These are phyloP conservation scores for Metarhizium brunneum DNA, from an alignment of 2,329 filamentous ascomycete genomes.

Conservation along the genomic window DNA sequence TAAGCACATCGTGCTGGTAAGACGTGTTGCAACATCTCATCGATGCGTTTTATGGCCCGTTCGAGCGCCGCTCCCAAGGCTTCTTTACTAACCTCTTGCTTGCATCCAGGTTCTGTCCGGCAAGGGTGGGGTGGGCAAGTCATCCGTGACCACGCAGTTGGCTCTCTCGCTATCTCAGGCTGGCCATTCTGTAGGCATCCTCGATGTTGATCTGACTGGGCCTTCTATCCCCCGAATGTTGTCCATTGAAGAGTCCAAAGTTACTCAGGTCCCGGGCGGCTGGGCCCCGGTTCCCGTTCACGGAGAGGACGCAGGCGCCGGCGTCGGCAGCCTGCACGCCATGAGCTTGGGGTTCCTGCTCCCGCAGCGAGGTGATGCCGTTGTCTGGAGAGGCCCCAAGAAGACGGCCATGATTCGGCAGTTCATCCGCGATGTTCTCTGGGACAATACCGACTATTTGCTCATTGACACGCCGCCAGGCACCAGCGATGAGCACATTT, in stretches of 20 bases:
- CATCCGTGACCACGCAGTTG: slow-evolving; percentile 92
- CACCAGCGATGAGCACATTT: slow-evolving; percentile 95
- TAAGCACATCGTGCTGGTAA: slow-evolving; percentile 68
- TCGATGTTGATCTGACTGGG: slow-evolving; percentile 92
- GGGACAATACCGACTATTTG: slow-evolving; percentile 81
- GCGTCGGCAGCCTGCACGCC: slow-evolving; percentile 60
- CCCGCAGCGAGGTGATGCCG: slow-evolving; percentile 73
- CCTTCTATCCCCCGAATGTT: slow-evolving; percentile 95
- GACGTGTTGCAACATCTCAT: background rate
- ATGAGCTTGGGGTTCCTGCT: slow-evolving; percentile 94
- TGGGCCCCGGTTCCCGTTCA: slow-evolving; percentile 90
- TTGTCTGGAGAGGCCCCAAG: slow-evolving; percentile 96
- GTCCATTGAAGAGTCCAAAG: slow-evolving; percentile 78
- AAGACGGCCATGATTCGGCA: slow-evolving; percentile 99
- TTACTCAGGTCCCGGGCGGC: slow-evolving; percentile 81
- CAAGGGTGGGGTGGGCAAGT: slow-evolving; percentile 97
- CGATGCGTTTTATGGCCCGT: background rate
- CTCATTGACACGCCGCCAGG: slow-evolving; percentile 94
- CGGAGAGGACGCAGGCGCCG: slow-evolving; percentile 38
- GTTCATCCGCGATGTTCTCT: slow-evolving; percentile 85
- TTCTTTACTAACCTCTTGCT: slow-evolving; percentile 9
- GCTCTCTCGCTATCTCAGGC: slow-evolving; percentile 79
- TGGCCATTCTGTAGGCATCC: slow-evolving; percentile 83
- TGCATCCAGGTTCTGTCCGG: slow-evolving; percentile 65
- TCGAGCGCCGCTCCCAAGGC: background rate